Evolutionary conservation across 1,284 basidiomycete genomes (phyloP), one percentile per base, ranked within the genome.

Genomic region (Gymnopus androsaceus): DNA sequence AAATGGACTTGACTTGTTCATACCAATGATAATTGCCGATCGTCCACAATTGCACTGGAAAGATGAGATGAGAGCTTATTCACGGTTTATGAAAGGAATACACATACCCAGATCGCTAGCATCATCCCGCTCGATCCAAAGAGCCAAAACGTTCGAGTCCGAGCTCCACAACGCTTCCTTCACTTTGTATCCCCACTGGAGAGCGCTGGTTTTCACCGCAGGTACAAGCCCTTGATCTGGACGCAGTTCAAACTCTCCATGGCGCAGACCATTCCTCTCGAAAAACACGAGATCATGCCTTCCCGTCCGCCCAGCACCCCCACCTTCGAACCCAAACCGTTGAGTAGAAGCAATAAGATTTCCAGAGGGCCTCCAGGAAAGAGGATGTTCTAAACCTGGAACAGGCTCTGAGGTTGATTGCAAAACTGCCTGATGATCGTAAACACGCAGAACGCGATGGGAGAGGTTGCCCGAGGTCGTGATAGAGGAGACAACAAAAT

Each of bases 1-100:
- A 34, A 44, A 41, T n/a, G 12, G 15, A 45, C 33, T 11, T 7
- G 36, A 17, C 14, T 37, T 3, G 14, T 4, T 57, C 69, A 34
- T 62, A 94, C 92, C 95, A 98, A 69, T 98, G 91, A 71, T 97
- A 99, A 70, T 99, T 99, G 47, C 91, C 88, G 23, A 82, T 94
- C 0, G 94, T 92, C 94, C 95, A 99, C 2, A 99, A 75, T 73
- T 99, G 97, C 19, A 99, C 92, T 88, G 62, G 52, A 38, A 25
- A n/a, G 28, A 55, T 15, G 33, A 54, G 51, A 34, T 31, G 23
- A 38, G 41, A 45, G 46, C 4, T 27, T 28, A 14, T 30, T 3
- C 17, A 37, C 31, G 28, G 14, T 7, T 41, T 33, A 30, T 17
- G 53, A 19, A 33, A 25, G 34, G 5, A 9, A 55, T 46, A 57